A percentile compares a stretch with the other conserved stretches of the same genome.
Evolutionary conservation across 768 basidiomycete species (phyloP).

Genomic region (Lactifluus piperatus): DNA sequence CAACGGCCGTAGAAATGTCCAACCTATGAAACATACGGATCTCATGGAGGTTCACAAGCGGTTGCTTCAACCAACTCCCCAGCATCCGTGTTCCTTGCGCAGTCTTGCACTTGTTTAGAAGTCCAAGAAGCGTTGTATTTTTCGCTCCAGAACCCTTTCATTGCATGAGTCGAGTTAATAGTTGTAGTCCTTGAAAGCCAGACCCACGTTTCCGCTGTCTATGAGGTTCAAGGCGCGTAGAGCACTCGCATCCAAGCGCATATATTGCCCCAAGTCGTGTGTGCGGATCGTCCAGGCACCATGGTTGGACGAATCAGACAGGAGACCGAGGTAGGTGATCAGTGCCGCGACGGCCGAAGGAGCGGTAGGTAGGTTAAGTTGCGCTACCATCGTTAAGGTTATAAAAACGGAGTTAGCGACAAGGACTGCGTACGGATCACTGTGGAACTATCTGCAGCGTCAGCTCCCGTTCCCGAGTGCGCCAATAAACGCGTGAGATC

Average conservation of each 20-base stretch:
- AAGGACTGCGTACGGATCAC: conserved; percentile 6
- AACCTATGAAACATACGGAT: conserved; percentile 49
- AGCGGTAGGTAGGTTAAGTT: conserved; percentile 67
- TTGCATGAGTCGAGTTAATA: background rate
- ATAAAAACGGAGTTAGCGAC: background rate
- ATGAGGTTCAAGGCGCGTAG: conserved; percentile 81
- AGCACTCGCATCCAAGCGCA: conserved; percentile 94
- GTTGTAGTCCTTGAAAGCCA: background rate
- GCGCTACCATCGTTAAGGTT: conserved; percentile 39
- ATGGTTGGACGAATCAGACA: conserved; percentile 69
- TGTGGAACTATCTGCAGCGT: conserved; percentile 1
- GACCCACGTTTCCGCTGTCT: conserved; percentile 42
- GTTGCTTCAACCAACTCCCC: conserved; percentile 92
- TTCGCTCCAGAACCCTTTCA: conserved; percentile 52
- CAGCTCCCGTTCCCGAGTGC: background rate
- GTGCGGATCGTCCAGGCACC: conserved; percentile 73
- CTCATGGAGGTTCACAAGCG: conserved; percentile 86
- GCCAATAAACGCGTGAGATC: conserved; percentile 17
- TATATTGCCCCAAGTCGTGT: conserved; percentile 89
- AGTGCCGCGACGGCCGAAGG: conserved; percentile 78
- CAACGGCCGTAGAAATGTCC: background rate
- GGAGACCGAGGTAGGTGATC: conserved; percentile 70
- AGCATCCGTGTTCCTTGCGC: conserved; percentile 85
- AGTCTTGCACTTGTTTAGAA: conserved; percentile 94
- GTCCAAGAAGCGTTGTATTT: conserved; percentile 80